These are phyloP conservation scores for Linum usitatissimum DNA, from an alignment of 345 rosid species.

Conservation along the genomic window DNA sequence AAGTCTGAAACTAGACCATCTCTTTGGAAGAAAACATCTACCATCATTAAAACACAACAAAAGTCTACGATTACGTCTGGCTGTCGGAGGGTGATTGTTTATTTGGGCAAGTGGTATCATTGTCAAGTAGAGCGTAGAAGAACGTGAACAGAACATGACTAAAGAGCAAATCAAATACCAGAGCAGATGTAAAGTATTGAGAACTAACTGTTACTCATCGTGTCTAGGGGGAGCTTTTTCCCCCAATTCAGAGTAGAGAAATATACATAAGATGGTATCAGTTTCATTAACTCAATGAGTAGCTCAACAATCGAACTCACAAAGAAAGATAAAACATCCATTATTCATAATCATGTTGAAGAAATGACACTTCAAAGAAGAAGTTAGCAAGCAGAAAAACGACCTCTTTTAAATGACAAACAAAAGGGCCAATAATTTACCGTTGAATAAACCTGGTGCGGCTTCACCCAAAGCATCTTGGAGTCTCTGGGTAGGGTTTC, in stretches of 20 bases:
- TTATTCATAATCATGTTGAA: neutral
- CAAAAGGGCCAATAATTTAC: neutral
- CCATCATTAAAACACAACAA: neutral
- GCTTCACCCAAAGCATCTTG: neutral
- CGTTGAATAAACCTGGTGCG: neutral
- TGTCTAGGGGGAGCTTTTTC: neutral
- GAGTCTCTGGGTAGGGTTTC: neutral
- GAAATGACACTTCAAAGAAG: neutral
- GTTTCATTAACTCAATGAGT: neutral
- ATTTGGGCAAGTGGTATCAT: no score
- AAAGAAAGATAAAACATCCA: neutral
- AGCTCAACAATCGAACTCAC: neutral
- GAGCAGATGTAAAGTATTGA: no score
- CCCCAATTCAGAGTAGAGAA: neutral
- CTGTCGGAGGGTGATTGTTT: no score
- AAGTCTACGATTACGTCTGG: neutral
- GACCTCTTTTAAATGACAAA: neutral
- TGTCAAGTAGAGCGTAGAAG: no score
- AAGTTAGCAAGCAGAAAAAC: neutral
- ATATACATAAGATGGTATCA: neutral
- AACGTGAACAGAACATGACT: no score
- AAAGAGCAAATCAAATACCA: no score
- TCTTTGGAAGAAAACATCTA: neutral
- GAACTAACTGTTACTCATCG: neutral
- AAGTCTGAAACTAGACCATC: neutral